A percentile compares a stretch with the other conserved stretches of the same genome.
These are phyloP conservation scores for Lophiotrema nucula DNA, from an alignment of 495 filamentous ascomycete species.

Conservation along the genomic window DNA sequence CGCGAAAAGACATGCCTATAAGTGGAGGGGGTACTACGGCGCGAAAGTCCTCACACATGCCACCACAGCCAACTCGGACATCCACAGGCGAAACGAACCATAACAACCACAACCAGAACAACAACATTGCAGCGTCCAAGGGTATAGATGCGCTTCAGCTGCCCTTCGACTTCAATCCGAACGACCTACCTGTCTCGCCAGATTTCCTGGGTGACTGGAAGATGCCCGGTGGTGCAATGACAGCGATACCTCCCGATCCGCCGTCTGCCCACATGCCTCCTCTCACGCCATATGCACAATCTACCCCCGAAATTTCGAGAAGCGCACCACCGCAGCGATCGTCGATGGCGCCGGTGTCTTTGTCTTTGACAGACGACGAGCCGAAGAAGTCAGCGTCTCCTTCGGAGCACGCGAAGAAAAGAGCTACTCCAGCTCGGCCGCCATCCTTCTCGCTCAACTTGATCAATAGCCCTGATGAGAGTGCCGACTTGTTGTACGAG, in stretches of 20 bases:
- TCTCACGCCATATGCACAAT: slow-evolving; percentile 48
- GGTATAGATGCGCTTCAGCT: slow-evolving; percentile 41
- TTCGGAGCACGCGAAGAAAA: slow-evolving; percentile 29
- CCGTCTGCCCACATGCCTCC: slow-evolving; percentile 24
- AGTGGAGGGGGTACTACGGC: slow-evolving; percentile 44
- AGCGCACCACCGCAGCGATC: slow-evolving; percentile 38
- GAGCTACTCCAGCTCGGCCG: slow-evolving; percentile 32
- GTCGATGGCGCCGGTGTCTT: slow-evolving; percentile 59
- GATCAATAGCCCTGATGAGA: slow-evolving; percentile 59
- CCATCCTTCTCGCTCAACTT: slow-evolving; percentile 47
- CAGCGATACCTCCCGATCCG: slow-evolving; percentile 35
- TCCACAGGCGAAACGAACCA: slow-evolving; percentile 49
- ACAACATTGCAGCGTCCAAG: slow-evolving; percentile 11
- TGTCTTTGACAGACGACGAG: slow-evolving; percentile 77
- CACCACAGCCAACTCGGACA: slow-evolving; percentile 46
- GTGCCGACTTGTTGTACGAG: slow-evolving; percentile 79
- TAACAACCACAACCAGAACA: slow-evolving; percentile 21
- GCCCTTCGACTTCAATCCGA: slow-evolving; percentile 37
- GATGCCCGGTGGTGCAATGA: slow-evolving; percentile 35
- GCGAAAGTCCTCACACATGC: slow-evolving; percentile 38
- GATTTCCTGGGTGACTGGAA: slow-evolving; percentile 43
- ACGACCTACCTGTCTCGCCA: slow-evolving; percentile 43
- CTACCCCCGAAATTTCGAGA: slow-evolving; percentile 53
- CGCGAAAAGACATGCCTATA: slow-evolving; percentile 63
- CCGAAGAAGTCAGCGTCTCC: slow-evolving; percentile 34